Base-by-base conservation (phyloP, 148 eudicot species). In the Cornus controversa region DNA sequence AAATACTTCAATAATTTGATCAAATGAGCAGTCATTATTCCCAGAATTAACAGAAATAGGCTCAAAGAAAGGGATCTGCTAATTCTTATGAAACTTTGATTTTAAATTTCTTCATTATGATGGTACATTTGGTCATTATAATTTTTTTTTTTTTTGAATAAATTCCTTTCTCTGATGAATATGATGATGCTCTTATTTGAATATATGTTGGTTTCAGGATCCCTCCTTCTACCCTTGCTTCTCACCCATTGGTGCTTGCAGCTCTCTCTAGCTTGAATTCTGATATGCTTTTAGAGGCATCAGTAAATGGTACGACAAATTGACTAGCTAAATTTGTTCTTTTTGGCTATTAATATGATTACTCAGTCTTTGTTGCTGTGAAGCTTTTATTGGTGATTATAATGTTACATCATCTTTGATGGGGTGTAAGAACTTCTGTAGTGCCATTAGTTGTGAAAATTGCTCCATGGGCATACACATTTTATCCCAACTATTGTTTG, bases 211-310 rank as follows among this genome's bases (percentile, higher is more conserved):
- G 26, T 90, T 82, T 63, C 90, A 96, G 99, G 93, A 87, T 96
- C 65, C 87, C 98, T 80, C 89, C 95, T 71, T 89, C 93, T 60
- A 80, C 86, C 20, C 97, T 96, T 76, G 92, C 98, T 85, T 90
- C 92, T 78, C 97, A 96, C 72, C 97, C 97, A 42, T 84, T 96
- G 85, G 98, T 92, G 80, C 92, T 81, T 70, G 86, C 92, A 69
- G 94, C 98, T 85, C 91, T 96, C 62, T 90, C 99, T 82, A 80
- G 97, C 87, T 84, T 96, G 91, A 82, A 79, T 80, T 87, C 91
- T 82, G 99, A 96, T 64, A 60, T 89, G 67, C 85, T 93, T 22
- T 89, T 92, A 10, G 99, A 96, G 87, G 95, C 98, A 81, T 85
- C 98, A 34, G 97, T 91, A 63, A 96, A 96, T 90, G 99, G 99